These are phyloP conservation scores for Pseudogymnoascus sp. DNA, from an alignment of 2,329 filamentous ascomycete genomes.

Conservation along the genomic window DNA sequence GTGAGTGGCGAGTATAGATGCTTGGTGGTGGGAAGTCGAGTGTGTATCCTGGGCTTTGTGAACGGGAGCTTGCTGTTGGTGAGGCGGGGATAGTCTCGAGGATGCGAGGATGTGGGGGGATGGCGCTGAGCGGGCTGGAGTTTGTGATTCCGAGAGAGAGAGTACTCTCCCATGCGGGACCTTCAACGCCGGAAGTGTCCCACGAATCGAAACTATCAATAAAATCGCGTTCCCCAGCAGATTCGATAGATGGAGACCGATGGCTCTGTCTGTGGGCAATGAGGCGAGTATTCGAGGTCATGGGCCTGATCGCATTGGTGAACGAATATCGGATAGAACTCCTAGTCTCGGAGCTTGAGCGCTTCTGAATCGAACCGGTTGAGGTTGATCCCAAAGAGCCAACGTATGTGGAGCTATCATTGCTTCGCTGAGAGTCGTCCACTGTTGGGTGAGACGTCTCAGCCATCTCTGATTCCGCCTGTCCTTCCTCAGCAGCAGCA, in stretches of 20 bases:
- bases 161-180: conserved; percentile 49
- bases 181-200: conserved; percentile 65
- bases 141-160: conserved; percentile 46
- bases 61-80: conserved; percentile 53
- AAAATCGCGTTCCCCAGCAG: conserved; percentile 25
- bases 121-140: conserved; percentile 29
- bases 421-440: conserved; percentile 15
- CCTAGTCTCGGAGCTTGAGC: conserved; percentile 41
- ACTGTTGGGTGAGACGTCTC: conserved; percentile 15
- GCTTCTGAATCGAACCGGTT: conserved; percentile 41
- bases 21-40: conserved; percentile 48
- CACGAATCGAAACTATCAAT: conserved; percentile 64
- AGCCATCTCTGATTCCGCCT: not conserved
- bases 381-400: conserved; percentile 29
- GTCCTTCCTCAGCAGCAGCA: not conserved
- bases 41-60: conserved; percentile 56
- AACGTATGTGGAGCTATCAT: conserved; percentile 19
- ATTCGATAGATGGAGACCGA: conserved; percentile 45
- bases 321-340: conserved; percentile 45
- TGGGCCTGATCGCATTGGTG: conserved; percentile 46
- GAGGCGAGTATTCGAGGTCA: conserved; percentile 51
- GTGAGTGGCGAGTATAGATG: conserved; percentile 27
- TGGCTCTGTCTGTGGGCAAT: conserved; percentile 38
- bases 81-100: conserved; percentile 68
- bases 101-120: conserved; percentile 39